A percentile compares a stretch with the other conserved stretches of the same genome.
phyloP scores from a whole-genome alignment of 495 filamentous ascomycete genomes.

The Podospora pseudopauciseta region DNA sequence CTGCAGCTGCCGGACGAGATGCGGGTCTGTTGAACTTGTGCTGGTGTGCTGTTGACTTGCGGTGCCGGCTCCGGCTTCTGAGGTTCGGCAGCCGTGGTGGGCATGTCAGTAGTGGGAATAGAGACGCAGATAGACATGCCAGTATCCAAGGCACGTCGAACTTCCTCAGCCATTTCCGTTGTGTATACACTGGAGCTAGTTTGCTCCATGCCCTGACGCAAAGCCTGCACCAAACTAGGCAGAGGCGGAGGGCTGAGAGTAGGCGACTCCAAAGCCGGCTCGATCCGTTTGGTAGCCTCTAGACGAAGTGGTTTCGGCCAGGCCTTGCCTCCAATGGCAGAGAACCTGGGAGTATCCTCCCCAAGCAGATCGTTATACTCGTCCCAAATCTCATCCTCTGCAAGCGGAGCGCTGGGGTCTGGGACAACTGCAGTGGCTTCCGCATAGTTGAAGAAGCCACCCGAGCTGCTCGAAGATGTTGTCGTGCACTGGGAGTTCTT shows the following conservation, averaged over 20 bases:
- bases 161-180: slow-evolving; percentile 44
- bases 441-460: slow-evolving; percentile 47
- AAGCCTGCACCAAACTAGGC: slow-evolving; percentile 32
- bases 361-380: slow-evolving; percentile 91
- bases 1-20: slow-evolving; percentile 44
- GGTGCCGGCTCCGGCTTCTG: slow-evolving; percentile 12
- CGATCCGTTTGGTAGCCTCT: slow-evolving; percentile 33
- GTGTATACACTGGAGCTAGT: slow-evolving; percentile 42
- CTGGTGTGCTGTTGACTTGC: slow-evolving; percentile 36
- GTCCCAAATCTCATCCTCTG: slow-evolving; percentile 88
- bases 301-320: slow-evolving; percentile 45
- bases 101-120: slow-evolving; percentile 38
- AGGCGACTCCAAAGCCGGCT: slow-evolving; percentile 41
- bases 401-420: slow-evolving; percentile 51
- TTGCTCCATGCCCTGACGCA: slow-evolving; percentile 29
- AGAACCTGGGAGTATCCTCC: slow-evolving; percentile 44
- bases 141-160: slow-evolving; percentile 41
- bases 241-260: slow-evolving; percentile 32
- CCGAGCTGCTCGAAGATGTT: slow-evolving; percentile 60
- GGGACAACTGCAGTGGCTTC: slow-evolving; percentile 62
- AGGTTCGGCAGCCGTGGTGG: slow-evolving; percentile 50
- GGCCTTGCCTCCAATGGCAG: slow-evolving; percentile 53
- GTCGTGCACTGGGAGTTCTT: slow-evolving; percentile 67
- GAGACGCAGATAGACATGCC: slow-evolving; percentile 1
- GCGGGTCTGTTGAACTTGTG: slow-evolving; percentile 31